These are phyloP conservation scores for Moelleriella libera DNA, from an alignment of 2,329 filamentous ascomycete genomes.

Conservation along the genomic window DNA sequence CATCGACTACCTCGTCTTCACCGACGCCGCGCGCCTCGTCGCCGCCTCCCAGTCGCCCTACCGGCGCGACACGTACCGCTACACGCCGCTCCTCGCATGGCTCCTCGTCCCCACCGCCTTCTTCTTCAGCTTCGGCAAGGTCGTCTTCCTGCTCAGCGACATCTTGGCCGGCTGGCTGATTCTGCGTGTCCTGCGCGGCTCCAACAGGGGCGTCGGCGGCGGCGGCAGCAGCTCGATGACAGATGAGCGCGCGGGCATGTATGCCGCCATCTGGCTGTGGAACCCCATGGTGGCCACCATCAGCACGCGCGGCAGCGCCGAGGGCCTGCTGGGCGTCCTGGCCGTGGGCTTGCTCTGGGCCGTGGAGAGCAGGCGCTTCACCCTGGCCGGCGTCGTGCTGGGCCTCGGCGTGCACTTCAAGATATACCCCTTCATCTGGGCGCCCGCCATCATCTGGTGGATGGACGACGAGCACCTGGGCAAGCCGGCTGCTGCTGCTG, in stretches of 20 bases:
- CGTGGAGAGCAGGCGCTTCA: constrained; percentile 46
- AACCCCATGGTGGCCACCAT: constrained; percentile 99
- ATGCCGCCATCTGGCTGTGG: constrained; percentile 79
- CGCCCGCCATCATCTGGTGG: constrained; percentile 67
- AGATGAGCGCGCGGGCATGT: constrained; percentile 48
- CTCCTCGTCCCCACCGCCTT: constrained; percentile 68
- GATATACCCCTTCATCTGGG: constrained; percentile 97
- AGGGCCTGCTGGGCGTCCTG: constrained; percentile 76
- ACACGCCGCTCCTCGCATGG: constrained; percentile 90
- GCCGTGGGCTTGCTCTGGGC: constrained; percentile 78
- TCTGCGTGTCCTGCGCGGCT: constrained; percentile 17
- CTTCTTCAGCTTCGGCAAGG: constrained; percentile 77
- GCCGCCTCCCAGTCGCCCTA: constrained; percentile 63
- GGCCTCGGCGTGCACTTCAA: constrained; percentile 91
- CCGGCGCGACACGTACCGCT: constrained; percentile 83
- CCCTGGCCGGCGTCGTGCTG: constrained; percentile 58
- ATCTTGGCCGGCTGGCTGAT: constrained; percentile 74
- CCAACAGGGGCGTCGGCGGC: constrained; percentile 13
- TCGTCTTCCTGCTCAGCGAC: constrained; percentile 73
- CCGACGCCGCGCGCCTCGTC: constrained; percentile 74
- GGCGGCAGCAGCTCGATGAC: constrained; percentile 19
- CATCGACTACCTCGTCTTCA: constrained; percentile 98
- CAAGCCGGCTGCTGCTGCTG: too few relatives aligned
- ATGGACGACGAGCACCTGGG: constrained; percentile 43
- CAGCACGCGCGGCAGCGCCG: constrained; percentile 85